Evolutionary conservation across 2,329 filamentous ascomycete genomes (phyloP), one percentile per base, ranked within the genome.

Genomic region (Stagonosporopsis rhizophila): DNA sequence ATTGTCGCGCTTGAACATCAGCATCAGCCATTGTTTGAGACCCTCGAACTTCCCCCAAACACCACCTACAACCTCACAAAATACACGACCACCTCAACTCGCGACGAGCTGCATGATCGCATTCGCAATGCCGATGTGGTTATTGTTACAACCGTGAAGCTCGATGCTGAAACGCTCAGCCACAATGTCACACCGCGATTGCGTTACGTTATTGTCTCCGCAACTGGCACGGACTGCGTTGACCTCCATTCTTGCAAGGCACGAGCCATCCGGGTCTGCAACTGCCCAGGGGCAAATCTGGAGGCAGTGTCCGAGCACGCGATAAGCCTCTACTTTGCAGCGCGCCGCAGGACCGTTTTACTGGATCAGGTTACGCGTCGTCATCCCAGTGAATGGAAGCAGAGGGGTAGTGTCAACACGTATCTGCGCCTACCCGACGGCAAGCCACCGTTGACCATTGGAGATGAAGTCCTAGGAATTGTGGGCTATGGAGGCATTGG

Each of bases 401-500:
- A 67, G 41, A 72, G 70, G 55, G 73, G 73, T n/a, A 74, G 69
- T 30, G 57, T 79, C 58, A 71, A 68, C 25, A 49, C 54, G 9
- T 56, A 65, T 50, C 63, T 76, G 69, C 61, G 67, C 19, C 74
- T 78, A 56, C 52, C 55, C 11, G 67, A 73, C 69, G 66, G 76
- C 61, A 63, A 64, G 25, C 75, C 78, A 22, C 80, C 80, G 38
- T 61, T 81, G 60, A 80, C 77, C 1, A 81, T 78, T 64, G 67
- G 71, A 19, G 81, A 83, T 52, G 82, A 84, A 68, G 75, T 78
- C 3, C 65, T 82, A 59, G 81, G 80, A 1, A 75, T 84, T 52
- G 69, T 84, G 48, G 81, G 82, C 1, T 82, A 83, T 66, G 82
- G 82, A 1, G 73, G 74, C 15, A 68, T 83, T 30, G 81, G 81